Conservation (phyloP, 257 asterid genomes). For the Leptodermis oblonga region DNA sequence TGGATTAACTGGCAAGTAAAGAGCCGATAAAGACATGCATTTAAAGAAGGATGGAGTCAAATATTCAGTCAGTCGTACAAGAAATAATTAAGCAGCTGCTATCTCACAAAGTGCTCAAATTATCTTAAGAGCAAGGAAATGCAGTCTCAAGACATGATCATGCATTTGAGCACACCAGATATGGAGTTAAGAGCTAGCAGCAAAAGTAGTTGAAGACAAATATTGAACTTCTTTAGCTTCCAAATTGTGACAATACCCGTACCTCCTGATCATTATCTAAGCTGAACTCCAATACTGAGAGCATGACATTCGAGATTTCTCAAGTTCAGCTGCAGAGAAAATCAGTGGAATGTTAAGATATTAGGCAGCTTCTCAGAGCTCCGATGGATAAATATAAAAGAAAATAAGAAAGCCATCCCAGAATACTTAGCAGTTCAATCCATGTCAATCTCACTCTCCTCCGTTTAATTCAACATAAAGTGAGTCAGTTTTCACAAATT, state of each 20-base stretch:
- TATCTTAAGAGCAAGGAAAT: background rate
- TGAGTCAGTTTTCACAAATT: background rate
- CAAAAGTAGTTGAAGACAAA: background rate
- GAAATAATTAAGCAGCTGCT: background rate
- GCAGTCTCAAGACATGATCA: background rate
- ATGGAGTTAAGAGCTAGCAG: background rate
- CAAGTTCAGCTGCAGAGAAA: constrained; percentile 73
- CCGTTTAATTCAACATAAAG: background rate
- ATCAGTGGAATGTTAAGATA: background rate
- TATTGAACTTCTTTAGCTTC: background rate
- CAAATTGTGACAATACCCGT: background rate
- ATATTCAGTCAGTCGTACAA: background rate
- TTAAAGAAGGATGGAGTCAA: background rate
- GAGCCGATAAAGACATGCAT: background rate
- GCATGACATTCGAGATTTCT: constrained; percentile 83
- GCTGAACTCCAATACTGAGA: constrained; percentile 72
- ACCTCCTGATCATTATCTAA: constrained; percentile 34
- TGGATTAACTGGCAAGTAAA: background rate
- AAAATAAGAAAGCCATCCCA: background rate
- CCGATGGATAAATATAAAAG: background rate
- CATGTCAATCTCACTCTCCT: too few relatives aligned
- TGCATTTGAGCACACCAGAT: background rate
- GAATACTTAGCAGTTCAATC: background rate
- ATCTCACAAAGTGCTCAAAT: background rate
- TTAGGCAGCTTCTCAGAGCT: background rate